A percentile compares a stretch with the other conserved stretches of the same genome.
Evolutionary conservation across 306 rosid genomes (phyloP).

Genomic region (Cicer judaicum): DNA sequence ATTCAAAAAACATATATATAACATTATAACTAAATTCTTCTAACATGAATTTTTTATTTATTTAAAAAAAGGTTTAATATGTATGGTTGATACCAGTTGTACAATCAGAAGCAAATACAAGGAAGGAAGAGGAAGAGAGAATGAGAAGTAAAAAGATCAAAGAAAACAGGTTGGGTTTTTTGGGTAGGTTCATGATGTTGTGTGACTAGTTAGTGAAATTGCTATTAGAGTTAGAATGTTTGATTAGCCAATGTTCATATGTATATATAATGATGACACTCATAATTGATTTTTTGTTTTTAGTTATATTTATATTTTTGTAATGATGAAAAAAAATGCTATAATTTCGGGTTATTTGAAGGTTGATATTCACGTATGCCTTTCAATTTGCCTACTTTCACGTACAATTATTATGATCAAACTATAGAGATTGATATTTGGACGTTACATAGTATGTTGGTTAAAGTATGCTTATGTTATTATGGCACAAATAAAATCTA

Average conservation of each 20-base stretch:
- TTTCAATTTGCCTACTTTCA: constrained; percentile 16
- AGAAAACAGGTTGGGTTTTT: constrained; percentile 25
- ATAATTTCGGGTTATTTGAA: constrained; percentile 25
- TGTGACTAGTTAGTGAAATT: background rate
- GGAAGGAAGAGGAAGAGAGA: constrained; percentile 38
- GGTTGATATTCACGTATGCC: constrained; percentile 12
- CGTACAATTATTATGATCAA: background rate
- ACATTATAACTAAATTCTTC: background rate
- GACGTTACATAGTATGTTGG: background rate
- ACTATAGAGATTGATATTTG: background rate
- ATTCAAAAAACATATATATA: constrained; percentile 6
- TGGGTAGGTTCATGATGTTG: constrained; percentile 23
- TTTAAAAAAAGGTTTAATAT: background rate
- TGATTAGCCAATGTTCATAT: too few relatives aligned
- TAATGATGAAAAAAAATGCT: background rate
- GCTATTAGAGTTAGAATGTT: background rate
- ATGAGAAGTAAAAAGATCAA: constrained; percentile 40
- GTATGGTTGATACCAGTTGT: constrained; percentile 56
- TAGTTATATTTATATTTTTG: too few relatives aligned
- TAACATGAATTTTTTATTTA: background rate
- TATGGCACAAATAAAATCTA: background rate
- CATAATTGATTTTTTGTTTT: background rate
- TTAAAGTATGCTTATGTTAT: background rate
- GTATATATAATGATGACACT: background rate
- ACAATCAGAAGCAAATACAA: constrained; percentile 47